Base-by-base conservation (phyloP, 495 filamentous ascomycete genomes). In the Gamarada debralockiae region DNA sequence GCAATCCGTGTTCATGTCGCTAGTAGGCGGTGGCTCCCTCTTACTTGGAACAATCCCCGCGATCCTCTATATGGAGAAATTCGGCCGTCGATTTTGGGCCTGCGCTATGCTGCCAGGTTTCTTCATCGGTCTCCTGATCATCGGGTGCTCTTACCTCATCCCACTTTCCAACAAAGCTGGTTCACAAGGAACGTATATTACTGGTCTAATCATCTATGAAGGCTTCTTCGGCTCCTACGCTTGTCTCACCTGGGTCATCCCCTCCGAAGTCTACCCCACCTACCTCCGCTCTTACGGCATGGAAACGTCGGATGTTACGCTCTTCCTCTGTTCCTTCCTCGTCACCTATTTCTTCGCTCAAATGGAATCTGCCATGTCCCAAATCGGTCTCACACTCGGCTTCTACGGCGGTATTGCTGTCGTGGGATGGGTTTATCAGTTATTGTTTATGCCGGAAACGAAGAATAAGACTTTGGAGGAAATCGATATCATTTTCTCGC, bases 221-320 rank as follows among this genome's bases (percentile, higher is more conserved):
- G 73, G 74, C 42, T 84, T 84, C 72, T 83, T 83, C 50, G 80
- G 81, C 29, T 78, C 73, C 10, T 84, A 83, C 55, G 77, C 81
- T 8, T 83, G 80, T 48, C 60, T 84, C 23, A 83, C 80, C 8
- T 84, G 80, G 79, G 81, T 83, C 42, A 68, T 82, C 13, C 78
- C 80, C 15, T 67, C 77, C 0, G 78, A 83, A 58, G 77, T 80
- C 31, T 82, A 80, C 68, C 79, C 79, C 0, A 81, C 78, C 0
- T 81, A 83, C 60, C 75, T 82, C 3, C 79, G 79, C 45, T 67
- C 62, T 18, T 82, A 82, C 66, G 80, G 80, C 17, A 82, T 83
- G 79, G 78, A 77, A 33, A 76, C 72, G 18, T 72, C 74, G 9
- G 75, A 79, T 50, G 77, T 73, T 5, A 75, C 72, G 48, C 66